A percentile compares a stretch with the other conserved stretches of the same genome.
Evolutionary conservation across 352 stramenopile genomes (phyloP).

Genomic region (Globisporangium alternatum): DNA sequence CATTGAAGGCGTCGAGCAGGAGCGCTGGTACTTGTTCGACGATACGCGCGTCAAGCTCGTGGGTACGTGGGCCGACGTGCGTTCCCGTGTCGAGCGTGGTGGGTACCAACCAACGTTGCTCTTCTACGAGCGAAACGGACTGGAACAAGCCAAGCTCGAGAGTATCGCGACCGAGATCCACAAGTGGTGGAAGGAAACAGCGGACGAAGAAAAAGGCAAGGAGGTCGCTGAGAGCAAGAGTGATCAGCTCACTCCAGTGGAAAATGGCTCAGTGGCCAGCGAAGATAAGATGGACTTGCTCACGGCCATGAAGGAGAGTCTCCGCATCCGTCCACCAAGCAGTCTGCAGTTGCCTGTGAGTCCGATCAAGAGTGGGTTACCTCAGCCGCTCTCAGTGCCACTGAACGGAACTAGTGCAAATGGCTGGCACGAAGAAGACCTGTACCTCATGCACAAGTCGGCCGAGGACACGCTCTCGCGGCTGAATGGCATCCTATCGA

Average conservation of each 20-base stretch:
- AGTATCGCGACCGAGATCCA: conserved; percentile 68
- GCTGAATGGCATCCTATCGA: conserved; percentile 58
- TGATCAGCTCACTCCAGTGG: background rate
- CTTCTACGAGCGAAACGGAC: conserved; percentile 77
- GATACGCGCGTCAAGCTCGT: conserved; percentile 79
- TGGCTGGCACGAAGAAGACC: conserved; percentile 48
- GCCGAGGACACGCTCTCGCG: conserved; percentile 62
- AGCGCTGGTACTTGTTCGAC: conserved; percentile 83
- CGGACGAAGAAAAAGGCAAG: conserved; percentile 24
- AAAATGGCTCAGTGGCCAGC: conserved; percentile 16
- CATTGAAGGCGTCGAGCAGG: conserved; percentile 43
- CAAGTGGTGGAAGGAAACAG: conserved; percentile 67
- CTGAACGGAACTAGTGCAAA: conserved; percentile 7
- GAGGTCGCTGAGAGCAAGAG: conserved; percentile 7
- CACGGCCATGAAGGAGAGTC: conserved; percentile 13
- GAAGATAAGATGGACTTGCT: conserved; percentile 17
- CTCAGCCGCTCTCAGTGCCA: conserved; percentile 25
- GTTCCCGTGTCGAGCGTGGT: conserved; percentile 66
- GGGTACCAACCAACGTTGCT: conserved; percentile 80
- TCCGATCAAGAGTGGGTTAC: conserved; percentile 34
- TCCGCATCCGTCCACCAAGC: background rate
- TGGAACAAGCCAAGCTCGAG: conserved; percentile 61
- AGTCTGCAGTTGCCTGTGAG: conserved; percentile 33
- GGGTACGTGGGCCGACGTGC: conserved; percentile 70
- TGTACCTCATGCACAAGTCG: conserved; percentile 54